These are phyloP conservation scores for Hyphopichia khmerensis DNA, from an alignment of 1,139 yeast genomes.

Conservation along the genomic window DNA sequence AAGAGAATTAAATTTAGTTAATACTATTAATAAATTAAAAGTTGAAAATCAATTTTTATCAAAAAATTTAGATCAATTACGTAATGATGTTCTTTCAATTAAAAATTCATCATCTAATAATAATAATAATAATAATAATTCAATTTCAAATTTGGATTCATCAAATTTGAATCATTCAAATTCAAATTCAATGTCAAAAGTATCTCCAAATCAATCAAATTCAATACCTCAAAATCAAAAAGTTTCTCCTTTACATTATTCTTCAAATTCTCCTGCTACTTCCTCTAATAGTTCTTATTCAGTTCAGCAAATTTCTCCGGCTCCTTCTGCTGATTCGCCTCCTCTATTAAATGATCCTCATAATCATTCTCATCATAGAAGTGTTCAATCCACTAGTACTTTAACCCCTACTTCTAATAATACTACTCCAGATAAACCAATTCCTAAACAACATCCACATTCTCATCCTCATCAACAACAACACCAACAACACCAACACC, in stretches of 20 bases:
- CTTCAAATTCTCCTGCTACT: conserved; percentile 26
- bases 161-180: too few relatives aligned
- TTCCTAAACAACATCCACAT: conserved; percentile 2
- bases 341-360: conserved; percentile 14
- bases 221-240: conserved; percentile 7
- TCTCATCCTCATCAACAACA: too few relatives aligned
- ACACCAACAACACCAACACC: too few relatives aligned
- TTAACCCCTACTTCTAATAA: conserved; percentile 19
- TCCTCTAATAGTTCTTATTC: conserved; percentile 28
- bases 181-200: too few relatives aligned
- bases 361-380: not conserved
- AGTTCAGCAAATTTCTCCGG: conserved; percentile 52
- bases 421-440: conserved; percentile 12
- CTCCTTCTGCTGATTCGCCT: conserved; percentile 53
- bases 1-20: conserved; percentile 59
- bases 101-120: conserved; percentile 10
- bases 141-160: not conserved
- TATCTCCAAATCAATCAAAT: conserved; percentile 9
- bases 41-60: conserved; percentile 38
- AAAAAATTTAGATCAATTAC: conserved; percentile 38
- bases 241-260: conserved; percentile 1
- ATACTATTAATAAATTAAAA: conserved; percentile 43
- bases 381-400: conserved; percentile 2
- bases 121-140: conserved; percentile 2
- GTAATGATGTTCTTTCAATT: conserved; percentile 20